phyloP scores from a whole-genome alignment of 2,329 filamentous ascomycete species.

The Knufia petricola region DNA sequence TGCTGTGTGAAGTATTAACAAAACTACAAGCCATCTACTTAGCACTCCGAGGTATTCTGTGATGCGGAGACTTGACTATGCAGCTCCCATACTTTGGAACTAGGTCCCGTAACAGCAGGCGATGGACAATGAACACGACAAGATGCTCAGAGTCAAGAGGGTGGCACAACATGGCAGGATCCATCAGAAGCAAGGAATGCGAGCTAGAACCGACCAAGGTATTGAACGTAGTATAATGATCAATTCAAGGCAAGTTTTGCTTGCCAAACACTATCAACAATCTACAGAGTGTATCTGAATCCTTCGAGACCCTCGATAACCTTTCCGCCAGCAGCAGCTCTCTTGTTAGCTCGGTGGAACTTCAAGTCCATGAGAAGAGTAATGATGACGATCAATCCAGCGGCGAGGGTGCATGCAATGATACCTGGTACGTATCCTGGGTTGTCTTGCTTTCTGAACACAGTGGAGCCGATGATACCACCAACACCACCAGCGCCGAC shows the following conservation, averaged over 20 bases:
- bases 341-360: conserved; percentile 21
- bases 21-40: too few relatives aligned
- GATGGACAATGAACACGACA: too few relatives aligned
- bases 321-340: conserved; percentile 32
- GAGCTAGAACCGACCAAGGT: too few relatives aligned
- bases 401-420: conserved; percentile 17
- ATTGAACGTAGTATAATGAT: too few relatives aligned
- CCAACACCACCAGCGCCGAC: conserved; percentile 51
- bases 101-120: too few relatives aligned
- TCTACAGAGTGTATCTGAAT: conserved; percentile 32
- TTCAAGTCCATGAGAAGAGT: conserved; percentile 20
- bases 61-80: too few relatives aligned
- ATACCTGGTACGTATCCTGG: conserved; percentile 30
- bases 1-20: too few relatives aligned
- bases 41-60: too few relatives aligned
- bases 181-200: too few relatives aligned
- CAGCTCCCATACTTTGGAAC: too few relatives aligned
- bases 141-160: too few relatives aligned
- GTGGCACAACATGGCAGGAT: too few relatives aligned
- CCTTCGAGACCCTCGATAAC: conserved; percentile 40
- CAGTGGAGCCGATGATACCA: conserved; percentile 63
- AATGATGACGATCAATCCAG: conserved; percentile 20
- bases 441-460: conserved; percentile 49
- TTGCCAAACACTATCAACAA: background rate
- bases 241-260: background rate